These are phyloP conservation scores for Artomyces pyxidatus DNA, from an alignment of 768 basidiomycete genomes.

Conservation along the genomic window DNA sequence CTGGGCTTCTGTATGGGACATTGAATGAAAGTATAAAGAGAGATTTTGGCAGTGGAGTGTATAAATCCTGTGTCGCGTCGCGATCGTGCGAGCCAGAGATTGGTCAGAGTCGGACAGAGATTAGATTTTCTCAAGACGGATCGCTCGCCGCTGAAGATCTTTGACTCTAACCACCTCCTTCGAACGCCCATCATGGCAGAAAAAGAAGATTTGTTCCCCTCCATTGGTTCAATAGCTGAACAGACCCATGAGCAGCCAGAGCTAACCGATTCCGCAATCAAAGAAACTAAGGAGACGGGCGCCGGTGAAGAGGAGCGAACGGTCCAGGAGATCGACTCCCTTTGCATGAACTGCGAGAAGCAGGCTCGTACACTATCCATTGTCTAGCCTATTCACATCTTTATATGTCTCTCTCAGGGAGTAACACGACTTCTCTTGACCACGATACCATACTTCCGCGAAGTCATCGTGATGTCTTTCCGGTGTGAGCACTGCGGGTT, in stretches of 20 bases:
- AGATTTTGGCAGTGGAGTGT: too few relatives aligned
- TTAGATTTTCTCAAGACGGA: not conserved
- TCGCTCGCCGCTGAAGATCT: not conserved
- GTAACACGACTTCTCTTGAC: constrained; percentile 83
- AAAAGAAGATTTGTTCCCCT: constrained; percentile 42
- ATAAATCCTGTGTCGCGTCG: too few relatives aligned
- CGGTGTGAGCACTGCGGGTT: constrained; percentile 88
- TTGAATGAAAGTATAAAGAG: not conserved
- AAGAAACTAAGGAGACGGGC: constrained; percentile 2
- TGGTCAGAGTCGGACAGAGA: not conserved
- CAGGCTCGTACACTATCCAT: constrained; percentile 47
- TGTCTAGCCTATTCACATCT: not conserved
- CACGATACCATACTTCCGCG: constrained; percentile 89
- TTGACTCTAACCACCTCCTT: not conserved
- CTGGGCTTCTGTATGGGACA: not conserved
- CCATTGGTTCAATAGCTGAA: constrained; percentile 47
- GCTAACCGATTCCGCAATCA: not conserved
- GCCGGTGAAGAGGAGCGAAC: constrained; percentile 50
- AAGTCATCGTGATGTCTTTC: constrained; percentile 96
- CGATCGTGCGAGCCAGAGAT: not conserved
- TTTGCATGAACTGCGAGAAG: constrained; percentile 91
- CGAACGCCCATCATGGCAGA: constrained; percentile 7
- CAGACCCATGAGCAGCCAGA: constrained; percentile 41
- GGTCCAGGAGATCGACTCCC: constrained; percentile 78
- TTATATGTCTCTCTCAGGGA: constrained; percentile 47